These are phyloP conservation scores for Clavispora fructus DNA, from an alignment of 805 yeast genomes.

Conservation along the genomic window DNA sequence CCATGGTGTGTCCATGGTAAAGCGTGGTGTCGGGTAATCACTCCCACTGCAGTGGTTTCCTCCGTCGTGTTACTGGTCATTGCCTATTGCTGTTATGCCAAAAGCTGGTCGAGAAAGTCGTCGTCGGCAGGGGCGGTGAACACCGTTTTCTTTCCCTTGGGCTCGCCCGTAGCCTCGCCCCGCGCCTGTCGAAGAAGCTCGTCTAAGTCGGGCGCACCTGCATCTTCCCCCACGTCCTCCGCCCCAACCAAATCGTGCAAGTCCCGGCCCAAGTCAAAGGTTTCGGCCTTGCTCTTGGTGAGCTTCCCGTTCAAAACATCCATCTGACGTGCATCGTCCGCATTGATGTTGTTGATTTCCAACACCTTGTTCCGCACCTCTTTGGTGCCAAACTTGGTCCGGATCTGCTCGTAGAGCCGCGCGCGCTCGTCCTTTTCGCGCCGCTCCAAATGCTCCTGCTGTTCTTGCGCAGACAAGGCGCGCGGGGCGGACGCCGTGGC, in stretches of 20 bases:
- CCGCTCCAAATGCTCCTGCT: slow-evolving; percentile 20
- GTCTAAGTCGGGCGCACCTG: slow-evolving; percentile 7
- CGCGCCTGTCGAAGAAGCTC: slow-evolving; percentile 5
- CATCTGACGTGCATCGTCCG: slow-evolving; percentile 19
- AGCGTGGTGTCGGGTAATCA: too few relatives aligned
- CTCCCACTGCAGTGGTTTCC: too few relatives aligned
- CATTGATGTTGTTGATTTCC: slow-evolving; percentile 31
- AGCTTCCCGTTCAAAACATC: slow-evolving; percentile 21
- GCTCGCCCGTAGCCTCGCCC: neutral
- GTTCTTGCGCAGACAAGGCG: slow-evolving; percentile 23
- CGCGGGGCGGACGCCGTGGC: slow-evolving; percentile 1
- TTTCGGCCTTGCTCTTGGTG: neutral
- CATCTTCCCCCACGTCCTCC: neutral
- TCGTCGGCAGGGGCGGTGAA: slow-evolving; percentile 1
- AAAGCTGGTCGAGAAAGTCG: slow-evolving; percentile 15
- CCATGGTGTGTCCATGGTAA: too few relatives aligned
- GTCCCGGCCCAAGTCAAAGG: slow-evolving; percentile 12
- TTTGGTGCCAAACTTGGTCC: slow-evolving; percentile 20
- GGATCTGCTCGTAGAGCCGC: slow-evolving; percentile 25
- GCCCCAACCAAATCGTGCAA: slow-evolving; percentile 15
- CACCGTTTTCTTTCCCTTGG: neutral
- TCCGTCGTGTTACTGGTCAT: too few relatives aligned
- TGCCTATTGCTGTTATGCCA: slow-evolving; percentile 3
- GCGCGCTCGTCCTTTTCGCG: slow-evolving; percentile 21
- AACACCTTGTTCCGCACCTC: slow-evolving; percentile 17